Evolutionary conservation across 352 stramenopile genomes (phyloP), one percentile per base, ranked within the genome.

Genomic region (Thraustochytrium striatum): DNA sequence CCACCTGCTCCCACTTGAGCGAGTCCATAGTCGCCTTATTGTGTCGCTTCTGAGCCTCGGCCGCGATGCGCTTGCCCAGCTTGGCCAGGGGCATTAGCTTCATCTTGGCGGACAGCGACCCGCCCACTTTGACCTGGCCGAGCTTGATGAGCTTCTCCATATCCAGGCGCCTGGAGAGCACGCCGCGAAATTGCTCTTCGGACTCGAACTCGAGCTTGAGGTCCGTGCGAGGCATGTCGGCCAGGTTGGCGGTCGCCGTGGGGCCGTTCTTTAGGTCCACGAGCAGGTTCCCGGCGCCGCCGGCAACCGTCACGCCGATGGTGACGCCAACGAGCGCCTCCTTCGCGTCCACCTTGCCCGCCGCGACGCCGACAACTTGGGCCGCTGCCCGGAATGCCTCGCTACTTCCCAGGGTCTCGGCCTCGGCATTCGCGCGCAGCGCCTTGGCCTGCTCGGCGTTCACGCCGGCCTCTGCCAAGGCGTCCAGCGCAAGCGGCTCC

Each of bases 151-250:
- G 69, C 52, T 73, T 79, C n/a, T n/a, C 55, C 9, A 79, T 47
- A 19, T 79, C 69, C 11, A 79, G 33, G 8, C 69, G 50, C 7
- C 36, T 25, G 21, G 38, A 61, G 5, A 79, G 32, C 13, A 79
- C 69, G 30, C 69, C 69, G 3, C 69, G 50, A 50, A 79, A 79
- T 52, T 79, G 69, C 3, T 65, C 52, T 30, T 79, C 69, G n/a
- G 69, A 41, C 69, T 73, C 69, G 33, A 69, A 79, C 16, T 55
- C 33, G 19, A 79, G 11, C 2, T 21, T n/a, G 55, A 79, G 50
- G 53, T 79, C 69, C 9, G 50, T 36, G 39, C 39, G 5, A 13
- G 39, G 39, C 39, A 47, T 70, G 13, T 33, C 59, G 3, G n/a
- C 3, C 16, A 52, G 8, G 9, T n/a, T 21, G 21, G 52, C 39